phyloP scores from a whole-genome alignment of 257 asterid species.

The Solanum neorickii region DNA sequence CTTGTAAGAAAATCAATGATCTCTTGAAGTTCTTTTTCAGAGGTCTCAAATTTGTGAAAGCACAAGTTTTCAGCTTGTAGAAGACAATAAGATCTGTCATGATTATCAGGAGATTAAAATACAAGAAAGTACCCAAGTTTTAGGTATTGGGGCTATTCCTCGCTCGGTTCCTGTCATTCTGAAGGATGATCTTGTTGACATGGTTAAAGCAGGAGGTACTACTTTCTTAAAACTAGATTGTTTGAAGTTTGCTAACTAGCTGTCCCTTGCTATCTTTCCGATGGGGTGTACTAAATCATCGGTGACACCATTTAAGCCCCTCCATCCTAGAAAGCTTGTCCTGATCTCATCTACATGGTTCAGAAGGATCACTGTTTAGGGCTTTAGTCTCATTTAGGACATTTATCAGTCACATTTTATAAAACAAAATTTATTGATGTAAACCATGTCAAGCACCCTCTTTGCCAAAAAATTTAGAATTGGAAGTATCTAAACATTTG shows the following conservation, averaged over 20 bases:
- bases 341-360: neutral
- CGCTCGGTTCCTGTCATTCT: constrained; percentile 87
- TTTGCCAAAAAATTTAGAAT: neutral
- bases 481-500: neutral
- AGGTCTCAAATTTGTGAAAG: constrained; percentile 48
- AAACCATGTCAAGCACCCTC: neutral
- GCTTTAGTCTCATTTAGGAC: neutral
- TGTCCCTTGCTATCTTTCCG: neutral
- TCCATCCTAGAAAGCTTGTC: neutral
- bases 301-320: neutral
- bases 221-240: neutral
- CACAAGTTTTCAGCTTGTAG: constrained; percentile 67
- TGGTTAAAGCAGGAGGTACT: constrained; percentile 96
- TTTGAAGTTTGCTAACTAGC: neutral
- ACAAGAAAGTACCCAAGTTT: constrained; percentile 92
- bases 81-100: constrained; percentile 72
- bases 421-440: neutral
- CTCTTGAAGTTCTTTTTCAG: constrained; percentile 8
- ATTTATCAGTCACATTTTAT: neutral
- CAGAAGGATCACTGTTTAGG: neutral
- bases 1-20: neutral
- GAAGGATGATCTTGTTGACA: constrained; percentile 95
- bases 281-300: neutral
- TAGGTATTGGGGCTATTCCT: constrained; percentile 97
- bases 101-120: constrained; percentile 97